phyloP scores from a whole-genome alignment of 2,329 filamentous ascomycete species.

The Lojkania enalia region DNA sequence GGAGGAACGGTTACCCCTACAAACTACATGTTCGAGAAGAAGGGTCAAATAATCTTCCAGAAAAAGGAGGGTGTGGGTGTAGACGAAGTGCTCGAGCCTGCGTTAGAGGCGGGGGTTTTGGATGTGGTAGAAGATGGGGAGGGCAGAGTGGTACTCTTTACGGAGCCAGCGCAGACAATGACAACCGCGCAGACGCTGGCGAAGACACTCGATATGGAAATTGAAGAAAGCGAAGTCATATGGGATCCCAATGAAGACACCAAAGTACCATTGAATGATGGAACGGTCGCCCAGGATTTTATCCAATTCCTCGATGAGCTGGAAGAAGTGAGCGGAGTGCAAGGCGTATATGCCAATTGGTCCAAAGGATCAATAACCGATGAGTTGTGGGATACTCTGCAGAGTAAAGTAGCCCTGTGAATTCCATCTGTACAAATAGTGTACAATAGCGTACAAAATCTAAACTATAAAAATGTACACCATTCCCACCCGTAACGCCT shows the following conservation, averaged over 20 bases:
- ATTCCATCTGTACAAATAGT: constrained; percentile 26
- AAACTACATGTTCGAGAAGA: constrained; percentile 81
- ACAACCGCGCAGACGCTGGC: constrained; percentile 67
- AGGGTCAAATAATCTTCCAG: constrained; percentile 73
- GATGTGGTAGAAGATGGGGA: constrained; percentile 71
- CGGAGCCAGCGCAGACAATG: constrained; percentile 67
- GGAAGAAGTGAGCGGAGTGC: constrained; percentile 74
- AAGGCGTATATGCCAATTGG: constrained; percentile 76
- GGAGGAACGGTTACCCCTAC: constrained; percentile 74
- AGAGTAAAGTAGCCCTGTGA: constrained; percentile 42
- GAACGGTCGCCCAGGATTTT: constrained; percentile 60
- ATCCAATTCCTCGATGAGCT: constrained; percentile 62
- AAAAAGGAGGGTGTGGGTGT: constrained; percentile 59
- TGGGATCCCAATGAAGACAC: constrained; percentile 85
- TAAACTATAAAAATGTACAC: neutral
- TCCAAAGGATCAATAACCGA: constrained; percentile 46
- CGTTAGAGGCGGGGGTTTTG: constrained; percentile 81
- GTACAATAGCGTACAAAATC: constrained; percentile 27
- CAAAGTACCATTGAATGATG: constrained; percentile 63
- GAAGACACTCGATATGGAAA: constrained; percentile 64
- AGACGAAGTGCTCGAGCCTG: constrained; percentile 76
- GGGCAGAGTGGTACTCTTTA: constrained; percentile 72
- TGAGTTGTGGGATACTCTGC: constrained; percentile 45
- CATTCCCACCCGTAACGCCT: constrained; percentile 18
- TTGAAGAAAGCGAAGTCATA: constrained; percentile 77